Evolutionary conservation across 2,329 filamentous ascomycete species (phyloP).

Genomic region (Dissoconium aciculare): DNA sequence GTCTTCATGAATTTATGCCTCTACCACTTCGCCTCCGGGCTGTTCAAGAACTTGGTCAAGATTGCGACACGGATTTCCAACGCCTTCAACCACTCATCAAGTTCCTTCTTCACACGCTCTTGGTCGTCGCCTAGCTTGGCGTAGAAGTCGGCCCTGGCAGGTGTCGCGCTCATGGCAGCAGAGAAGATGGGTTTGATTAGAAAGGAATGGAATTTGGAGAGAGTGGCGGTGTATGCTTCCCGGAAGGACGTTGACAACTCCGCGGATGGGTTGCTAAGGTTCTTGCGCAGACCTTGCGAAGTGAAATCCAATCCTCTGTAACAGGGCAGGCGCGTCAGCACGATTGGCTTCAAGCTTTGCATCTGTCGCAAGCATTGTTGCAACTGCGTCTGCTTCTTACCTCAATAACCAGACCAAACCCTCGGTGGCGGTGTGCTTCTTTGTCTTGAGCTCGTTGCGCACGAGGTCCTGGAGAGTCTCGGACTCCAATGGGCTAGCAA

Average conservation of each 20-base stretch:
- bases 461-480: constrained; percentile 72
- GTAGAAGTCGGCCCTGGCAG: constrained; percentile 90
- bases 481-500: constrained; percentile 64
- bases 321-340: constrained; percentile 7
- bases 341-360: too few relatives aligned
- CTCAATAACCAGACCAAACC: constrained; percentile 82
- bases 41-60: constrained; percentile 48
- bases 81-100: constrained; percentile 58
- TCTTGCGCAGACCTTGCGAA: constrained; percentile 63
- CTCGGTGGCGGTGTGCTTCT: constrained; percentile 78
- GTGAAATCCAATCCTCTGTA: constrained; percentile 85
- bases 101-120: constrained; percentile 45
- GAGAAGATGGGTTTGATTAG: constrained; percentile 83
- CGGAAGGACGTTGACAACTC: constrained; percentile 83
- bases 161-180: constrained; percentile 82
- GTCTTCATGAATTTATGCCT: too few relatives aligned
- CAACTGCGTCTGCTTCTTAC: constrained; percentile 35
- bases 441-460: constrained; percentile 72
- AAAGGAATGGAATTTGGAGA: constrained; percentile 85
- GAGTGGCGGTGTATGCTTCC: constrained; percentile 64
- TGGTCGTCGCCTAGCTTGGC: constrained; percentile 60
- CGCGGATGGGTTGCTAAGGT: constrained; percentile 50
- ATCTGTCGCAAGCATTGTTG: too few relatives aligned
- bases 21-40: constrained; percentile 33
- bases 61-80: constrained; percentile 68